Evolutionary conservation across 1,284 basidiomycete genomes (phyloP), one percentile per base, ranked within the genome.

Genomic region (Leccinum griseonigrum): DNA sequence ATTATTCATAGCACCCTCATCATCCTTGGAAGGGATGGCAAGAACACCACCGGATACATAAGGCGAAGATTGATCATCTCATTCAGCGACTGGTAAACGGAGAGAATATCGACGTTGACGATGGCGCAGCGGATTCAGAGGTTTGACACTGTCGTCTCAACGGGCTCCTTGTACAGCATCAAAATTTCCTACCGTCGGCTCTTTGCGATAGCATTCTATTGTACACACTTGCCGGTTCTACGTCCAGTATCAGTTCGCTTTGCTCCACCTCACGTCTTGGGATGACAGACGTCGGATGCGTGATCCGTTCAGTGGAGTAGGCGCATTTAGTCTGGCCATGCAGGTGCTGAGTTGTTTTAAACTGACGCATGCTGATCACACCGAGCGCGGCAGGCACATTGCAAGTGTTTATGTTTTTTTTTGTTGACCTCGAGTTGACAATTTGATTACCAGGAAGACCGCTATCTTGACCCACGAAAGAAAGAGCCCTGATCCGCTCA

Each of bases 1-100:
- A 10, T 58, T 8, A 32, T 38, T 38, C 38, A 26, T 67, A 92
- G 90, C 81, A 92, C 74, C 84, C 91, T 5, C 90, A 92, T 72
- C 91, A 93, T 77, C 91, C 91, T 1, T 93, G 91, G 91, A 93
- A 93, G 73, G 91, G 91, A 26, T 93, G 91, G 91, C 91, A 93
- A 72, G 91, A 93, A 68, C 91, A 93, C 69, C 86, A 92, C 73
- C 83, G 91, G 50, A 90, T 92, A 68, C 91, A 93, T 73, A 92
- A 92, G 71, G 80, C 84, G 18, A 91, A 90, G 70, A 92, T 92
- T 64, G 91, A 92, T 68, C 85, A 91, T 74, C 81, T 90, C 43
- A 87, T 91, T 43, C 77, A 84, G 63, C 78, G 81, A 66, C 71
- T 92, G 22, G 67, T 71, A 11, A 79, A 79, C 51, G 90, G 89